Percentiles rank a stretch among this genome's conserved stretches.
Evolutionary conservation across 352 stramenopile genomes (phyloP).

Genomic region (Globisporangium nodosum): DNA sequence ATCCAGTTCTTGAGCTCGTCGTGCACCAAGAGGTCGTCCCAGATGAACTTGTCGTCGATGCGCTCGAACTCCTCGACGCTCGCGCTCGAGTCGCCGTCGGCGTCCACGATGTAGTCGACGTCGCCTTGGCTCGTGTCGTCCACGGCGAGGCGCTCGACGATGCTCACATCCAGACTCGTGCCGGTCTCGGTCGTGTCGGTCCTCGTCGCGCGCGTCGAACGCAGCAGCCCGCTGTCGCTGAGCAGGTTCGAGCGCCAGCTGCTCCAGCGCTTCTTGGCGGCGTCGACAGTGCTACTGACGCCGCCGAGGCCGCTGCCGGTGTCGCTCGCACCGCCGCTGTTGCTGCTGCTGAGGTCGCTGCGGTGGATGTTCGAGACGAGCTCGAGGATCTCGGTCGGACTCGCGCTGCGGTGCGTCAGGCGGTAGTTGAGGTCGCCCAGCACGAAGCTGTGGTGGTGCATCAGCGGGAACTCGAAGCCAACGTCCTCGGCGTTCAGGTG

Average conservation of each 20-base stretch:
- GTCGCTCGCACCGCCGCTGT: not conserved
- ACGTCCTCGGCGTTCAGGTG: conserved; percentile 78
- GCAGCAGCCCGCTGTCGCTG: conserved; percentile 12
- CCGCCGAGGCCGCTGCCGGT: conserved; percentile 2
- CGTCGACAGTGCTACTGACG: not conserved
- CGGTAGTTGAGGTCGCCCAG: conserved; percentile 90
- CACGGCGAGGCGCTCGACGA: conserved; percentile 23
- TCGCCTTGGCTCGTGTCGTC: not conserved
- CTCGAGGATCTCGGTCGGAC: conserved; percentile 50
- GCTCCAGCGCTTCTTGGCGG: conserved; percentile 14
- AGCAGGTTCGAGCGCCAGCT: conserved; percentile 19
- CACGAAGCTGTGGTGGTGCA: conserved; percentile 87
- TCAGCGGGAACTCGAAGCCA: conserved; percentile 79
- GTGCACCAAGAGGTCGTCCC: conserved; percentile 62
- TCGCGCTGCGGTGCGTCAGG: conserved; percentile 50
- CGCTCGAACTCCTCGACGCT: conserved; percentile 23
- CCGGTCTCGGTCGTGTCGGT: conserved; percentile 2
- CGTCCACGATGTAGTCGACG: conserved; percentile 1
- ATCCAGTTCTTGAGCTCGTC: conserved; percentile 70
- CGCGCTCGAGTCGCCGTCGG: conserved; percentile 4
- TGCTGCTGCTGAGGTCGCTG: conserved; percentile 16
- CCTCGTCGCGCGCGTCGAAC: not conserved
- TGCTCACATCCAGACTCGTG: conserved; percentile 23
- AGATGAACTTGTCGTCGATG: conserved; percentile 29
- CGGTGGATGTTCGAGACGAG: conserved; percentile 43